A percentile compares a stretch with the other conserved stretches of the same genome.
These are phyloP conservation scores for Vicia villosa DNA, from an alignment of 306 rosid genomes.

Conservation along the genomic window DNA sequence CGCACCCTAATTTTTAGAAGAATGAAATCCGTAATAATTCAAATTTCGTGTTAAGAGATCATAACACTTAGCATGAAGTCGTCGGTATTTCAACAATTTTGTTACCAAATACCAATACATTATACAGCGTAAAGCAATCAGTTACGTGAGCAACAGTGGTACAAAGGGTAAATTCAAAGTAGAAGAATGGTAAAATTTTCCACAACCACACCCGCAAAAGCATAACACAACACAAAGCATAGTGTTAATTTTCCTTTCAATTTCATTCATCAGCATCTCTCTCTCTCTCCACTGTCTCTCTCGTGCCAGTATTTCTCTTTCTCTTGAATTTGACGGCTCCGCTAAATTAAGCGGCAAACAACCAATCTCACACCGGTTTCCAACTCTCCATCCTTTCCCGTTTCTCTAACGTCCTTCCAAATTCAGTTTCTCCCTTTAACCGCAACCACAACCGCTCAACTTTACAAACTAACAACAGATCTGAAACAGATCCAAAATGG, in stretches of 20 bases:
- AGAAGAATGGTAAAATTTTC: slow-evolving; percentile 11
- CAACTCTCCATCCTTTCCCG: not conserved
- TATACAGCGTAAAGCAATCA: not conserved
- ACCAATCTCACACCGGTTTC: not conserved
- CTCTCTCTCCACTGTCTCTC: slow-evolving; percentile 4
- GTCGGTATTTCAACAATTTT: too few relatives aligned
- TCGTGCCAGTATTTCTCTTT: not conserved
- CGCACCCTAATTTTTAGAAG: too few relatives aligned
- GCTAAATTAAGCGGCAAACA: slow-evolving; percentile 30
- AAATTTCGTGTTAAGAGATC: too few relatives aligned
- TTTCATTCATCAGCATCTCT: slow-evolving; percentile 34
- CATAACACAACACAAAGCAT: not conserved
- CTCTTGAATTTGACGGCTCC: slow-evolving; percentile 41
- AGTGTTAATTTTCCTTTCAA: not conserved
- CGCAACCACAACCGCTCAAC: not conserved
- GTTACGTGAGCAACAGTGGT: not conserved
- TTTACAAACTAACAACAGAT: slow-evolving; percentile 19
- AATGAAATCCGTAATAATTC: too few relatives aligned
- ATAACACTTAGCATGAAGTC: too few relatives aligned
- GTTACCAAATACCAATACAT: not conserved
- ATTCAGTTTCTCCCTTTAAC: slow-evolving; percentile 6
- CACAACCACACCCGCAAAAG: not conserved
- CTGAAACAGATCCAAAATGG: slow-evolving; percentile 68
- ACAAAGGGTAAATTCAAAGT: not conserved
- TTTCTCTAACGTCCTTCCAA: slow-evolving; percentile 4